phyloP scores from a whole-genome alignment of 2,329 filamentous ascomycete genomes.

The Thelonectria rubi region DNA sequence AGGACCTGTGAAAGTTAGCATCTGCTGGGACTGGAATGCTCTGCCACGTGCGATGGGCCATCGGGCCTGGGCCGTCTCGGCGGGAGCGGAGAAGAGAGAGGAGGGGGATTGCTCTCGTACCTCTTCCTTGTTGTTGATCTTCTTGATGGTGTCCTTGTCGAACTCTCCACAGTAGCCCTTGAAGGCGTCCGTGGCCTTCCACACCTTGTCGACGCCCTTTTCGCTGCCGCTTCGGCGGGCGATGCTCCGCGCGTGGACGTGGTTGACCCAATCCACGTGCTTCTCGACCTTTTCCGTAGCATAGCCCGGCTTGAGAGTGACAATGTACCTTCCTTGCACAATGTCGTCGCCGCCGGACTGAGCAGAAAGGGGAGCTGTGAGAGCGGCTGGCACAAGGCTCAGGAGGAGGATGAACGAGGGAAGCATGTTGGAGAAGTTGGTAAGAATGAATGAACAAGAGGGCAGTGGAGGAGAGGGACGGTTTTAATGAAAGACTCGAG shows the following conservation, averaged over 20 bases:
- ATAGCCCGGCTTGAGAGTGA: constrained; percentile 54
- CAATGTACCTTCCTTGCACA: constrained; percentile 54
- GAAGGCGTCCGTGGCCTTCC: constrained; percentile 31
- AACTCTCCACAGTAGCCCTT: constrained; percentile 56
- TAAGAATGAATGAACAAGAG: neutral
- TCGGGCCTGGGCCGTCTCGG: constrained; percentile 2
- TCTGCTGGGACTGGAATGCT: neutral
- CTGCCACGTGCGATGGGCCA: neutral
- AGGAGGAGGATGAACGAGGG: neutral
- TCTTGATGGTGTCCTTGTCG: constrained; percentile 51
- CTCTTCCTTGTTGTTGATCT: constrained; percentile 51
- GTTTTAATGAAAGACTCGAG: neutral
- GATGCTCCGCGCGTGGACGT: constrained; percentile 46
- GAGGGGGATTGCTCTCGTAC: constrained; percentile 41
- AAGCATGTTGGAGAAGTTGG: constrained; percentile 5
- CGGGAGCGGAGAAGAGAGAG: neutral
- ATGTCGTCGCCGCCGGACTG: constrained; percentile 32
- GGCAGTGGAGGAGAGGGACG: neutral
- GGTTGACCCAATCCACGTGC: constrained; percentile 47
- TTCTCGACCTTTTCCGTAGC: constrained; percentile 44
- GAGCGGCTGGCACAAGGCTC: constrained; percentile 21
- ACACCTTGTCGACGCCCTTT: constrained; percentile 45
- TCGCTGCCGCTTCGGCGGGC: constrained; percentile 43
- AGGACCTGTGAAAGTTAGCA: constrained; percentile 41
- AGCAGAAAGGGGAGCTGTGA: constrained; percentile 11